phyloP scores from a whole-genome alignment of 2,329 filamentous ascomycete species.

The Diaporthe ampelina region DNA sequence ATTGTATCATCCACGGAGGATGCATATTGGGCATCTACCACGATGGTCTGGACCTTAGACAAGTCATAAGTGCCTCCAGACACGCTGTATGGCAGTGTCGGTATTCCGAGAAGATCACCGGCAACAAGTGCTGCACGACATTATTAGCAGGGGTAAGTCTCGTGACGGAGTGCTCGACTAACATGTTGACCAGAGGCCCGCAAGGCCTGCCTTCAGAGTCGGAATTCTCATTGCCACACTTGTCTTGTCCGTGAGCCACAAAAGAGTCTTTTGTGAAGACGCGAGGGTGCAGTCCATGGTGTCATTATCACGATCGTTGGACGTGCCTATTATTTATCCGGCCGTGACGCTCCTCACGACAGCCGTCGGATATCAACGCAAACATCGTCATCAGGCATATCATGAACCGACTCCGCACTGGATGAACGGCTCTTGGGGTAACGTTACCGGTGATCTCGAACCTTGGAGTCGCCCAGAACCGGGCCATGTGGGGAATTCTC shows the following conservation, averaged over 20 bases:
- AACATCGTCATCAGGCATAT: constrained; percentile 32
- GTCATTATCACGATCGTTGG: neutral
- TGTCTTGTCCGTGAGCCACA: constrained; percentile 27
- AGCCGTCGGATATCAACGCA: neutral
- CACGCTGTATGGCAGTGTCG: constrained; percentile 32
- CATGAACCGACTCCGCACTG: constrained; percentile 31
- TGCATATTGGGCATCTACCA: constrained; percentile 60
- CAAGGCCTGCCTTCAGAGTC: constrained; percentile 17
- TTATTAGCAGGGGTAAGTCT: neutral
- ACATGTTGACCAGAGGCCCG: constrained; percentile 36
- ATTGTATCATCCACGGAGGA: constrained; percentile 58
- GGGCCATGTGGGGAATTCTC: constrained; percentile 12
- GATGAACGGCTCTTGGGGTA: constrained; percentile 28
- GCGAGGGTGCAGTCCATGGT: neutral
- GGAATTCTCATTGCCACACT: constrained; percentile 23
- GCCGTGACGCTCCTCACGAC: neutral
- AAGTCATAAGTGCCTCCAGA: constrained; percentile 28
- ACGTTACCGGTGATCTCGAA: constrained; percentile 40
- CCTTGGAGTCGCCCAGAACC: neutral
- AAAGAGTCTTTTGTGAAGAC: constrained; percentile 3
- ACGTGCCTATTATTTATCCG: constrained; percentile 33
- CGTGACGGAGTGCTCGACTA: neutral
- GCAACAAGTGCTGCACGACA: constrained; percentile 19
- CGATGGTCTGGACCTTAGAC: constrained; percentile 48
- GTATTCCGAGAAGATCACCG: constrained; percentile 38